Base-by-base conservation (phyloP, 2,329 filamentous ascomycete genomes). In the Eutypa lata region DNA sequence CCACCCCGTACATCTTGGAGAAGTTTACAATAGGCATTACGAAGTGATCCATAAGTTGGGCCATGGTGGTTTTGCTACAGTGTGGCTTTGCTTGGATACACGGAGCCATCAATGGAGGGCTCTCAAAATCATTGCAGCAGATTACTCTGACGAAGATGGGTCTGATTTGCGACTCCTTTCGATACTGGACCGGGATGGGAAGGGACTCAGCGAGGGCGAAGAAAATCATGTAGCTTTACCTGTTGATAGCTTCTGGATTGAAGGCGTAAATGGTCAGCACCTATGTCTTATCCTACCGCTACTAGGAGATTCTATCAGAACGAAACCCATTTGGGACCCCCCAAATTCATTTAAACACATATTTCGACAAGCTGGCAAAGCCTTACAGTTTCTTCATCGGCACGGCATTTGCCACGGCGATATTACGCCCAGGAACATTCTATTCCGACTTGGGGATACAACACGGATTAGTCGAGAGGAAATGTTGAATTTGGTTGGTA, bases 31-130 rank as follows among this genome's bases (percentile, higher is more conserved):
- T 40, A 50, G 66, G 48, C 64, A 68, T 14, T 76, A 74, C 53
- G 61, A 65, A 45, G 57, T 73, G 31, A 52, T 68, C 40, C 66
- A 71, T 28, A 75, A 75, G 54, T 53, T 74, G 46, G 71, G 72
- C 49, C 70, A 61, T 54, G 71, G 73, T 33, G 65, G 66, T 8
- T 71, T 60, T 57, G 70, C 68, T 3, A 75, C 72, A 2, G 70
- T 74, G 40, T 76, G 72, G 73, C 65, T 75, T 50, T 71, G 65
- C 21, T 28, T 46, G 14, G 47, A 48, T 14, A 19, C 8, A 11
- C 16, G 2, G 10, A 3, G n/a, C 8, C 24, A 16, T 31, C 47
- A 40, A 35, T 57, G 51, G 47, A 53, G 50, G 48, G 55, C 55
- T 33, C 19, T 57, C 42, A 57, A 57, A 46, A 56, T 57, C 35